A percentile compares a stretch with the other conserved stretches of the same genome.
These are phyloP conservation scores for Zizania latifolia DNA, from an alignment of 176 grass and related monocot species.

Conservation along the genomic window DNA sequence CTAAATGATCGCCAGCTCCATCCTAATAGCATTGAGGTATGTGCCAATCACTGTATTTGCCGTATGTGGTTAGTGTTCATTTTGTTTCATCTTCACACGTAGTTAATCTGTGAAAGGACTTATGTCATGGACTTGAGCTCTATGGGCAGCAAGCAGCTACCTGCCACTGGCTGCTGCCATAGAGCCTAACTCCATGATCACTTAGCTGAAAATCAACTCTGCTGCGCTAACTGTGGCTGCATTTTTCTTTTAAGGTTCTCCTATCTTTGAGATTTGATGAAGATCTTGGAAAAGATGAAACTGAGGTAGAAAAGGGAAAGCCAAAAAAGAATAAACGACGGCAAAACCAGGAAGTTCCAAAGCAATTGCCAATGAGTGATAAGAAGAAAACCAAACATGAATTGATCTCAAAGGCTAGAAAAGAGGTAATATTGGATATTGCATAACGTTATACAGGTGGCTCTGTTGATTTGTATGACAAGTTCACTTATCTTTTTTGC, in stretches of 20 bases:
- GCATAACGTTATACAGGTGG: neutral
- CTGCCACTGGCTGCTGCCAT: too few relatives aligned
- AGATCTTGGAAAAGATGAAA: constrained; percentile 62
- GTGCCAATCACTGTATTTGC: neutral
- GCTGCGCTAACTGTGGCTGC: neutral
- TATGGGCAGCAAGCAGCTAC: neutral
- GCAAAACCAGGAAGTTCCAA: constrained; percentile 55
- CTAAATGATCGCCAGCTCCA: constrained; percentile 81
- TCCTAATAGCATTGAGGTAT: constrained; percentile 80
- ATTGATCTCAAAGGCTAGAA: constrained; percentile 63
- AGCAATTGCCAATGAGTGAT: constrained; percentile 45
- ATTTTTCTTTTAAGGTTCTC: constrained; percentile 51
- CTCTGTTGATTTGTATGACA: constrained; percentile 1
- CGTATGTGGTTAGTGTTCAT: neutral
- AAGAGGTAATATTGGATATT: constrained; percentile 59
- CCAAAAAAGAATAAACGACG: constrained; percentile 57
- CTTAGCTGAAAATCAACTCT: constrained; percentile 3
- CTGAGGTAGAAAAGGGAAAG: constrained; percentile 45
- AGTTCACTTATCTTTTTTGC: constrained; percentile 20
- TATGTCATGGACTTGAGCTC: neutral
- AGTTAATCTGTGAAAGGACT: neutral
- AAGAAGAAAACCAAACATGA: constrained; percentile 74
- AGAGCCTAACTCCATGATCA: too few relatives aligned
- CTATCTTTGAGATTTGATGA: constrained; percentile 93
- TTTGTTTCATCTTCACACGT: neutral